Evolutionary conservation across 1,284 basidiomycete species (phyloP).

Genomic region (Puccinia triticina): DNA sequence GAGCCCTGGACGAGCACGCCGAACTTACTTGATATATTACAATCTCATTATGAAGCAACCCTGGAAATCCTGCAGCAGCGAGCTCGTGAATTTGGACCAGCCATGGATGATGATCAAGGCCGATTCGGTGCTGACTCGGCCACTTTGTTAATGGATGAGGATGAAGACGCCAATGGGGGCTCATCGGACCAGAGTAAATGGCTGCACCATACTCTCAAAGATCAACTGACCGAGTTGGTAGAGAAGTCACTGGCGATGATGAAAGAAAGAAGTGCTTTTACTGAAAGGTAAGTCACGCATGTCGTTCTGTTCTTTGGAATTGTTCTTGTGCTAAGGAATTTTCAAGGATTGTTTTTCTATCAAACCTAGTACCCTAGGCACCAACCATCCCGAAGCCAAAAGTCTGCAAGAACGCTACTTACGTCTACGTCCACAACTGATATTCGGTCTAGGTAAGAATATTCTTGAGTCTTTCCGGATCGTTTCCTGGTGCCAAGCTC

Average conservation of each 20-base stretch:
- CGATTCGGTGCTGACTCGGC: slow-evolving; percentile 48
- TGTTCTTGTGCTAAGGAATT: not conserved
- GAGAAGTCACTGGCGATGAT: slow-evolving; percentile 60
- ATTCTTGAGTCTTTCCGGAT: slow-evolving; percentile 7
- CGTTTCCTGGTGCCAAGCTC: not conserved
- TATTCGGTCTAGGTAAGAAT: slow-evolving; percentile 72
- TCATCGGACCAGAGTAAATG: slow-evolving; percentile 57
- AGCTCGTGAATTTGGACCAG: slow-evolving; percentile 63
- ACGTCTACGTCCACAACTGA: slow-evolving; percentile 70
- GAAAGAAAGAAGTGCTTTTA: slow-evolving; percentile 60
- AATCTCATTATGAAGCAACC: slow-evolving; percentile 74
- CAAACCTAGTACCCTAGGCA: slow-evolving; percentile 26
- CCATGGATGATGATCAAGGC: slow-evolving; percentile 60
- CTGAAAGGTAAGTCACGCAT: slow-evolving; percentile 56
- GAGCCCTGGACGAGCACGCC: slow-evolving; percentile 82
- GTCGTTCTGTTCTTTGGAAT: not conserved
- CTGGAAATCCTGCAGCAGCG: slow-evolving; percentile 64
- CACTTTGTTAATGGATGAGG: slow-evolving; percentile 41
- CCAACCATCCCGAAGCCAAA: slow-evolving; percentile 62
- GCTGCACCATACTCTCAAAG: slow-evolving; percentile 60
- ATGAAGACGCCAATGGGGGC: slow-evolving; percentile 56
- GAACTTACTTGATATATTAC: slow-evolving; percentile 70
- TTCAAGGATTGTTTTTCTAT: not conserved
- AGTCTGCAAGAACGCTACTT: slow-evolving; percentile 70
- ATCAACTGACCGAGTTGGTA: slow-evolving; percentile 61